phyloP scores from a whole-genome alignment of 2,329 filamentous ascomycete genomes.

The Penicillium paneum region DNA sequence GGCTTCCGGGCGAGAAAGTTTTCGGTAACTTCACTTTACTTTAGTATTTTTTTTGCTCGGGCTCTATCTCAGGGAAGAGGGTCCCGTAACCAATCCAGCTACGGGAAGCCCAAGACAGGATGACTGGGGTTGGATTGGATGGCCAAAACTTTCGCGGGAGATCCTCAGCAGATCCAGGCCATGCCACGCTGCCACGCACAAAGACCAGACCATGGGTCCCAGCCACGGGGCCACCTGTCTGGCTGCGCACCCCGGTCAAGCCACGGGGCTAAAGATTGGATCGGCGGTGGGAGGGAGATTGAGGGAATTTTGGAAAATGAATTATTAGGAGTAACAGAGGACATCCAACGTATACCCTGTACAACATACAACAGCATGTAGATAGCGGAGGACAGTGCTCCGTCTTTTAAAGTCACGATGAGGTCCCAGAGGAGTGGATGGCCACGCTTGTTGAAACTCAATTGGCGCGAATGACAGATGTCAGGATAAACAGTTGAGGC shows the following conservation, averaged over 20 bases:
- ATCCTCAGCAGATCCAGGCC: conserved; percentile 36
- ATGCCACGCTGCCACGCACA: conserved; percentile 4
- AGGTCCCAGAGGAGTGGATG: conserved; percentile 31
- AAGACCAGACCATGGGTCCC: neutral
- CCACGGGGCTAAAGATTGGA: conserved; percentile 3
- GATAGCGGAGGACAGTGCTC: conserved; percentile 16
- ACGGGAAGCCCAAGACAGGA: neutral
- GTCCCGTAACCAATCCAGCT: conserved; percentile 14
- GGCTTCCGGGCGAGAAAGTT: conserved; percentile 21
- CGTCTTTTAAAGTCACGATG: conserved; percentile 12
- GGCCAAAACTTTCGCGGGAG: conserved; percentile 34
- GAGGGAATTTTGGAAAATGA: too few species aligned
- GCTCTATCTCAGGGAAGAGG: conserved; percentile 18
- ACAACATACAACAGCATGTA: too few species aligned
- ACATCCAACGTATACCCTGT: too few species aligned
- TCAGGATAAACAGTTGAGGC: neutral
- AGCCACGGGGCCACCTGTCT: neutral
- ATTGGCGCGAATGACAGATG: conserved; percentile 29
- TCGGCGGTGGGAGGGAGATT: conserved; percentile 3
- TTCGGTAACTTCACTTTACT: conserved; percentile 21
- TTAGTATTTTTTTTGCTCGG: conserved; percentile 1
- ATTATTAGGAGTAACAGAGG: too few species aligned
- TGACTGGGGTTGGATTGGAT: conserved; percentile 24
- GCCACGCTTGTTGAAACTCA: conserved; percentile 37
- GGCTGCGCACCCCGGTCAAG: conserved; percentile 6